Conservation (phyloP, 2,329 filamentous ascomycete genomes). For the Aspergillus sojae region DNA sequence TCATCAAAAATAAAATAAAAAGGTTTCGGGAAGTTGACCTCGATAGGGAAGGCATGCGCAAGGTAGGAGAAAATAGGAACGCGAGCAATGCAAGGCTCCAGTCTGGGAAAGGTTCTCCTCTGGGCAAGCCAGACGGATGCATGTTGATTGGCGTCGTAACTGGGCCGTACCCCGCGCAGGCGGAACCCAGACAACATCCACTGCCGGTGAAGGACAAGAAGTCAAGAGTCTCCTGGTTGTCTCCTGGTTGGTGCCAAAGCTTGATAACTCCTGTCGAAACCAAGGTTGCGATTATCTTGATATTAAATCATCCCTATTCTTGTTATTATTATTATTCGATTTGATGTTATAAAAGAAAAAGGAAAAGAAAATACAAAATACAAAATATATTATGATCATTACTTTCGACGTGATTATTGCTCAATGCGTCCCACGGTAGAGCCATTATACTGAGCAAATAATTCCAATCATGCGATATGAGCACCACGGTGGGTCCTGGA, state of each 20-base stretch:
- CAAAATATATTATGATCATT: background rate
- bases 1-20: conserved; percentile 6
- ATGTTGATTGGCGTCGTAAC: conserved; percentile 29
- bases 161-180: conserved; percentile 32
- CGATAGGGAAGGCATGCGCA: conserved; percentile 20
- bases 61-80: conserved; percentile 25
- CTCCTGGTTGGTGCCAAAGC: background rate
- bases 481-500: conserved; percentile 7
- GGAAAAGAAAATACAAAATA: background rate
- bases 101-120: conserved; percentile 29
- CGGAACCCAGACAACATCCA: conserved; percentile 25
- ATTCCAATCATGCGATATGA: conserved; percentile 2
- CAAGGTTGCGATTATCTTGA: background rate
- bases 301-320: background rate
- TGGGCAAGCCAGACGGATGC: conserved; percentile 14
- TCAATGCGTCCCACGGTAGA: background rate
- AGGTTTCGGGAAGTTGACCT: conserved; percentile 9
- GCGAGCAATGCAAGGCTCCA: conserved; percentile 32
- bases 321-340: background rate
- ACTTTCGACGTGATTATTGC: background rate
- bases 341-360: background rate
- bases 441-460: background rate
- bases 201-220: conserved; percentile 27
- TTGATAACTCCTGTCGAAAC: background rate
- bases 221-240: background rate